A percentile compares a stretch with the other conserved stretches of the same genome.
These are phyloP conservation scores for Moelleriella libera DNA, from an alignment of 2,329 filamentous ascomycete genomes.

Conservation along the genomic window DNA sequence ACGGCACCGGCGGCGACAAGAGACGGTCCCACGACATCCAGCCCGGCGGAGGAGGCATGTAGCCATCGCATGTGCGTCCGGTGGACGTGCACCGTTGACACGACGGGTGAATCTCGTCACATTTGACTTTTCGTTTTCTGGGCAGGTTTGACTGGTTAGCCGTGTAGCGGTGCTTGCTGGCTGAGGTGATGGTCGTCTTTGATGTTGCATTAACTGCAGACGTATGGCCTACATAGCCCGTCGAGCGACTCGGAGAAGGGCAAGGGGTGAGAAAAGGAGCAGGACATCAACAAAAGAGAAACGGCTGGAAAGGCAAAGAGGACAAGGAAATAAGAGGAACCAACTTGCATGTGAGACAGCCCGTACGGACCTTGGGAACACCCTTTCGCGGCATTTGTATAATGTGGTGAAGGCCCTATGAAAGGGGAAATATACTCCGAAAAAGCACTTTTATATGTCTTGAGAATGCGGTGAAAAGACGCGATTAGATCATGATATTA, in stretches of 20 bases:
- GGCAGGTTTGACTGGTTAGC: neutral
- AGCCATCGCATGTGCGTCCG: constrained; percentile 40
- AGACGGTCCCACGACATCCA: constrained; percentile 21
- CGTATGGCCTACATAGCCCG: neutral
- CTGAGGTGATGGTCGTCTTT: neutral
- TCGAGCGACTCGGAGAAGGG: neutral
- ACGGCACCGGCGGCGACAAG: constrained; percentile 11
- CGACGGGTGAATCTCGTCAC: constrained; percentile 36
- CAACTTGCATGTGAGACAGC: constrained; percentile 41
- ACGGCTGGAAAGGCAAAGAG: neutral
- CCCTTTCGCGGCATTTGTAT: constrained; percentile 10
- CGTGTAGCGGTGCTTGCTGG: too few species aligned
- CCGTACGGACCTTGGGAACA: constrained; percentile 24
- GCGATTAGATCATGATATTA: too few species aligned
- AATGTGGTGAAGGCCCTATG: neutral
- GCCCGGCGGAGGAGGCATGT: constrained; percentile 19
- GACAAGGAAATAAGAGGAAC: constrained; percentile 9
- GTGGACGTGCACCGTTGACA: constrained; percentile 37
- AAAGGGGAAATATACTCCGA: neutral
- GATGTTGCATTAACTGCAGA: neutral
- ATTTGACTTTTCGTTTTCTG: constrained; percentile 42
- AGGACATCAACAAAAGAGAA: neutral
- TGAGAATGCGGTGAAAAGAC: too few species aligned
- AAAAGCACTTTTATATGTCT: too few species aligned
- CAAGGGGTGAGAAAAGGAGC: neutral